phyloP scores from a whole-genome alignment of 495 filamentous ascomycete species.

The Friedmanniomyces endolithicus region DNA sequence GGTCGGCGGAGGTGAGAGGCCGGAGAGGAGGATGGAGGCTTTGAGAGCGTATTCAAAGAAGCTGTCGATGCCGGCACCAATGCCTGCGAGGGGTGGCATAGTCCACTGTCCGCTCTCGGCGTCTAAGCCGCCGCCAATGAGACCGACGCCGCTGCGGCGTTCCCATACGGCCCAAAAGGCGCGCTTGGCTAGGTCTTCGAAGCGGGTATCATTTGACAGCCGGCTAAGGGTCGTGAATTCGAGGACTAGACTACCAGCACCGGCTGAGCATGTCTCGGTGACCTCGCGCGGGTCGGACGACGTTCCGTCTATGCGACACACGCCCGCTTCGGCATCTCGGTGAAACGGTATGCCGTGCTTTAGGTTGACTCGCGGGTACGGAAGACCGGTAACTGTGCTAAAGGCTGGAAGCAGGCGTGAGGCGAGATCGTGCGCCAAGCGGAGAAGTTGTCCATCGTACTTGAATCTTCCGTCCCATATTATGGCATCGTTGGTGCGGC shows the following conservation, averaged over 20 bases:
- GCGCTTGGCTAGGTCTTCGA: conserved; percentile 75
- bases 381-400: conserved; percentile 75
- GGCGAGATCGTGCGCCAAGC: conserved; percentile 72
- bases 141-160: conserved; percentile 65
- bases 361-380: conserved; percentile 89
- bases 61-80: conserved; percentile 91
- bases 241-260: conserved; percentile 83
- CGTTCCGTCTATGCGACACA: conserved; percentile 31
- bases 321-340: conserved; percentile 29
- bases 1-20: conserved; percentile 23
- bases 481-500: conserved; percentile 43
- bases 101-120: conserved; percentile 78
- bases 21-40: conserved; percentile 76
- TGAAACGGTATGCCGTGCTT: conserved; percentile 88
- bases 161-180: conserved; percentile 95
- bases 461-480: conserved; percentile 61
- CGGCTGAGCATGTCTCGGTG: conserved; percentile 92
- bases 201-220: conserved; percentile 72
- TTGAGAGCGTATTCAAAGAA: conserved; percentile 98
- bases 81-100: conserved; percentile 70
- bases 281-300: conserved; percentile 47
- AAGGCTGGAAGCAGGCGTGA: conserved; percentile 81
- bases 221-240: conserved; percentile 87
- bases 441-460: conserved; percentile 84
- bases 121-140: conserved; percentile 89